phyloP scores from a whole-genome alignment of 2,329 filamentous ascomycete genomes.

The Penicillium digitatum region DNA sequence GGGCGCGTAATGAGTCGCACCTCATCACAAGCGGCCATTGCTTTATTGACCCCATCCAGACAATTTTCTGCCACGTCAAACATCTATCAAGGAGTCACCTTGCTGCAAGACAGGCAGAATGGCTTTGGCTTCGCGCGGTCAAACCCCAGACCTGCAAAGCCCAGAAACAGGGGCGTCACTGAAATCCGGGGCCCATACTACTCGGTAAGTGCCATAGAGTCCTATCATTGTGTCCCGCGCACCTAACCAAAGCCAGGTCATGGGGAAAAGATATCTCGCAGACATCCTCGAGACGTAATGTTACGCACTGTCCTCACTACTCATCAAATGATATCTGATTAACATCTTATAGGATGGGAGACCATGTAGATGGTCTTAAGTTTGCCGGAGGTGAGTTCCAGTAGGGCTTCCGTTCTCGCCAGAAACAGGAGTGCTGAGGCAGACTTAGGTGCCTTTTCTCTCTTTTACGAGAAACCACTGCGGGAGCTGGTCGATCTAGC shows the following conservation, averaged over 20 bases:
- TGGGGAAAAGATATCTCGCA: constrained; percentile 51
- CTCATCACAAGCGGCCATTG: constrained; percentile 8
- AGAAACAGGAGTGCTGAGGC: background rate
- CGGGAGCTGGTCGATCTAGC: constrained; percentile 50
- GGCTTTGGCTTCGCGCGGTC: constrained; percentile 52
- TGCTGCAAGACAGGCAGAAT: constrained; percentile 50
- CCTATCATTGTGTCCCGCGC: background rate
- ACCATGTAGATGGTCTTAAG: constrained; percentile 54
- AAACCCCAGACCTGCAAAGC: constrained; percentile 49
- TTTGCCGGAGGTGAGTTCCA: constrained; percentile 46
- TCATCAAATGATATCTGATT: background rate
- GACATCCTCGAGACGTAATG: constrained; percentile 53
- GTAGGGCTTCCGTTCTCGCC: background rate
- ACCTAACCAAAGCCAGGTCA: constrained; percentile 32
- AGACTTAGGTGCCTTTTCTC: constrained; percentile 46
- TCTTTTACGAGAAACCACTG: constrained; percentile 47
- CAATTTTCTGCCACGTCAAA: constrained; percentile 19
- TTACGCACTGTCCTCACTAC: background rate
- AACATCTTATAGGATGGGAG: constrained; percentile 44
- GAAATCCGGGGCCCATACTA: constrained; percentile 57
- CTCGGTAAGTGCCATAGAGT: constrained; percentile 33
- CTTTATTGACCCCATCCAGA: constrained; percentile 9
- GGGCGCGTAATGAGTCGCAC: constrained; percentile 2
- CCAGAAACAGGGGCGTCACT: constrained; percentile 49
- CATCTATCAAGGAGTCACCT: constrained; percentile 22